Base-by-base conservation (phyloP, 1,284 basidiomycete species). In the Puccinia triticina region DNA sequence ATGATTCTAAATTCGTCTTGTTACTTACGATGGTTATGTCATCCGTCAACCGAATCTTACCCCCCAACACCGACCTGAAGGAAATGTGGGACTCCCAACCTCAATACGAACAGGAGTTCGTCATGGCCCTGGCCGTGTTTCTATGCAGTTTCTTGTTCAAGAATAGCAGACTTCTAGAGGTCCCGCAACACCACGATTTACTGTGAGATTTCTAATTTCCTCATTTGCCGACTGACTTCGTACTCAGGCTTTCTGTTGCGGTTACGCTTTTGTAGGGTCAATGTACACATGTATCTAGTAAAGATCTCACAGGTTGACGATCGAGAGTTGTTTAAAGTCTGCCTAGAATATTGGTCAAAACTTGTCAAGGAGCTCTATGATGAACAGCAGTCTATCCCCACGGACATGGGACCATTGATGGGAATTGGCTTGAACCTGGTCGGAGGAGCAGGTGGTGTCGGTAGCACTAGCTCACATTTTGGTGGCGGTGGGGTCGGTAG, bases 11-110 rank as follows among this genome's bases (percentile, higher is more conserved):
- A 90, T 99, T 98, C 87, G 94, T 96, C 83, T 94, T 96, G 84
- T 90, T 99, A 34, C 99, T 99, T 89, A 94, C 94, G 81, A 95
- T 96, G 91, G 95, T 97, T 86, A 97, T 98, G 95, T 96, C 95
- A 14, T 93, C 93, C 71, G 89, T 98, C 86, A 97, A 97, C 88
- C 92, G 94, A 84, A 97, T 98, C 94, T 92, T 98, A 43, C 95
- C 96, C n/a, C 96, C 96, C 32, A 93, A 91, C 84, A 98, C 96
- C 80, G 86, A 87, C 83, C 95, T 99, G 85, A 93, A 95, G 0
- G 91, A 93, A 83, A 96, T 95, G 18, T 99, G 98, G 87, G 91
- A 92, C 73, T 92, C 93, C 82, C 93, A 95, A 0, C 92, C 93
- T 76, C 96, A 99, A 87, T 90, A 94, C 18, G 96, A 96, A 71